Conservation (phyloP, 2,329 filamentous ascomycete genomes). For the Grosmannia clavigera region DNA sequence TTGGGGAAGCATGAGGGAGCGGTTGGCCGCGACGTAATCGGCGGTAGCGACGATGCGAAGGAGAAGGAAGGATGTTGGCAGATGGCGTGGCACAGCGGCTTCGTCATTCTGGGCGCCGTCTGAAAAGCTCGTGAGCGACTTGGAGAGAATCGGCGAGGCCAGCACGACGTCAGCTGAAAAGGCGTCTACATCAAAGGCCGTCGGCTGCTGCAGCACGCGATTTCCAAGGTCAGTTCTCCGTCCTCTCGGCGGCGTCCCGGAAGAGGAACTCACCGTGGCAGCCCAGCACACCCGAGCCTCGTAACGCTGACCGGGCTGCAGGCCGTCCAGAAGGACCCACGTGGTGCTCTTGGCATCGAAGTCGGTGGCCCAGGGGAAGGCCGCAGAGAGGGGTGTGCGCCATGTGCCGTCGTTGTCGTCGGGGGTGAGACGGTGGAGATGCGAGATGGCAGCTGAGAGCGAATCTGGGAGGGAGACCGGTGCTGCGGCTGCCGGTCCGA, state of each 20-base stretch:
- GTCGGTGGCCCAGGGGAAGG: conserved; percentile 46
- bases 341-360: conserved; percentile 52
- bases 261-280: conserved; percentile 57
- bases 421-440: conserved; percentile 5
- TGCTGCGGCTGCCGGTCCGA: conserved; percentile 48
- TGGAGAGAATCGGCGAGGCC: conserved; percentile 47
- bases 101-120: background rate
- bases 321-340: conserved; percentile 65
- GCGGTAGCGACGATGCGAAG: conserved; percentile 65
- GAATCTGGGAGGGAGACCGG: conserved; percentile 49
- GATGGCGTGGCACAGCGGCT: background rate
- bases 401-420: conserved; percentile 25
- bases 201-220: conserved; percentile 59
- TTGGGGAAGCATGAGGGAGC: conserved; percentile 52
- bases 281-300: conserved; percentile 90
- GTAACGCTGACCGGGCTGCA: conserved; percentile 66
- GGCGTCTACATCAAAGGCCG: conserved; percentile 58
- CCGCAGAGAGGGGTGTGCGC: conserved; percentile 51
- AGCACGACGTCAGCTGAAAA: conserved; percentile 51
- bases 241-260: no score
- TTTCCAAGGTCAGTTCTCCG: no score
- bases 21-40: conserved; percentile 71
- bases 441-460: conserved; percentile 14
- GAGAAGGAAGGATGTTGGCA: conserved; percentile 45
- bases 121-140: conserved; percentile 49